Evolutionary conservation across 352 stramenopile genomes (phyloP).

Genomic region (Pythium brachiatum): DNA sequence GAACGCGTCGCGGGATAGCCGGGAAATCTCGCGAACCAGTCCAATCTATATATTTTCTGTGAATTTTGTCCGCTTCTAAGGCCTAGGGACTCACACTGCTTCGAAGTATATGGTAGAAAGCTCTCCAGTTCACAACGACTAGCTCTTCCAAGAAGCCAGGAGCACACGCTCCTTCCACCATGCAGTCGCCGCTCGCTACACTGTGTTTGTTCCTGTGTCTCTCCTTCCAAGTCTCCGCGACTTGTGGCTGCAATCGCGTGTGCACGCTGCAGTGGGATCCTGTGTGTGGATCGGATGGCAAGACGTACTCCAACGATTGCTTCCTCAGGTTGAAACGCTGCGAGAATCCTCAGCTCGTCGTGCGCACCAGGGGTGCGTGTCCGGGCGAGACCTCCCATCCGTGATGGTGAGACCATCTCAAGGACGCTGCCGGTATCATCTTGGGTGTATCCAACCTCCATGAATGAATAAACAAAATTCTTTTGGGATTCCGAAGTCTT

Average conservation of each 20-base stretch:
- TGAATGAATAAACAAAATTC: no score
- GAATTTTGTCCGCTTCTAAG: background rate
- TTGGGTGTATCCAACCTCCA: no score
- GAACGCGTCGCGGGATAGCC: background rate
- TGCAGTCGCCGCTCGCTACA: background rate
- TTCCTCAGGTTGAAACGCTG: constrained; percentile 15
- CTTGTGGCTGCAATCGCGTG: no score
- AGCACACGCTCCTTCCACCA: no score
- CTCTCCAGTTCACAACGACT: no score
- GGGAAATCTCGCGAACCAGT: background rate
- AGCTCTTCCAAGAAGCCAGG: no score
- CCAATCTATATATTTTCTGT: constrained; percentile 4
- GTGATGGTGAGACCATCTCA: background rate
- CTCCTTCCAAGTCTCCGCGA: background rate
- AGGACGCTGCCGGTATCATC: no score
- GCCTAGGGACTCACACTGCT: background rate
- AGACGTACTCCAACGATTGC: constrained; percentile 37
- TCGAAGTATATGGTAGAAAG: no score
- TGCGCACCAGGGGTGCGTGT: background rate
- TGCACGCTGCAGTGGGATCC: constrained; percentile 33
- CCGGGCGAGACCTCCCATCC: background rate
- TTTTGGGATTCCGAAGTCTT: no score
- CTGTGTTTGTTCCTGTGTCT: background rate
- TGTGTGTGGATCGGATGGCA: constrained; percentile 30
- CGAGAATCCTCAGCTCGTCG: constrained; percentile 1